A percentile compares a stretch with the other conserved stretches of the same genome.
These are phyloP conservation scores for Linum usitatissimum DNA, from an alignment of 345 rosid genomes.

Conservation along the genomic window DNA sequence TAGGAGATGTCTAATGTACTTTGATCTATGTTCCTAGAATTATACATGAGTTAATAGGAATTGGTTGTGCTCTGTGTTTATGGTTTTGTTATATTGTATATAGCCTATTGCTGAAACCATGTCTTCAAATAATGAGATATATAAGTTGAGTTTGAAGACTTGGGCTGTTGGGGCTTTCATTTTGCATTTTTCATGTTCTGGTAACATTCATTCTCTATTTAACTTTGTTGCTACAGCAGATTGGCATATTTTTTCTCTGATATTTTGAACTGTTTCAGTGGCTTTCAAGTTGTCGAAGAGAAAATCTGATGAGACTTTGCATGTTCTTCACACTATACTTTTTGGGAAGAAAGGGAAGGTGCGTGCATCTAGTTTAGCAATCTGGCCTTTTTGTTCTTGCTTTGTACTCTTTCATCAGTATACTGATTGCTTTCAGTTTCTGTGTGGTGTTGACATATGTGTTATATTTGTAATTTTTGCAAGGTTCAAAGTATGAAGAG, in stretches of 20 bases:
- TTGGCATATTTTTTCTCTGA: conserved; percentile 16
- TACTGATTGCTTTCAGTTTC: not conserved
- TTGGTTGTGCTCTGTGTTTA: not conserved
- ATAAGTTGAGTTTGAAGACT: too few relatives aligned
- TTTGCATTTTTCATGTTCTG: not conserved
- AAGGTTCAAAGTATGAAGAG: conserved; percentile 72
- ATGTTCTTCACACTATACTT: conserved; percentile 60
- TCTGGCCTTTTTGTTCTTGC: conserved; percentile 3
- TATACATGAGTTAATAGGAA: not conserved
- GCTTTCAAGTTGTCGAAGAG: conserved; percentile 93
- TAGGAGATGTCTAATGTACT: not conserved
- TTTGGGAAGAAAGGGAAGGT: conserved; percentile 99
- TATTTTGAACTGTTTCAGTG: conserved; percentile 49
- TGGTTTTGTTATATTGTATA: too few relatives aligned
- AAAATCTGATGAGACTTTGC: conserved; percentile 81
- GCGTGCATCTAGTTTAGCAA: conserved; percentile 14
- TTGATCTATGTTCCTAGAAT: not conserved
- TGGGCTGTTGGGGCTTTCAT: not conserved
- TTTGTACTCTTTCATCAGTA: not conserved
- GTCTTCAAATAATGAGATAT: not conserved
- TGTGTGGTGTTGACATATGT: conserved; percentile 1
- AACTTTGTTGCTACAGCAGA: conserved; percentile 9
- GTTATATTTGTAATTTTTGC: not conserved
- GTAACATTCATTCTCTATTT: conserved; percentile 2
- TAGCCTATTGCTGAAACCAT: not conserved